phyloP scores from a whole-genome alignment of 148 eudicot species.

The Cornus florida region DNA sequence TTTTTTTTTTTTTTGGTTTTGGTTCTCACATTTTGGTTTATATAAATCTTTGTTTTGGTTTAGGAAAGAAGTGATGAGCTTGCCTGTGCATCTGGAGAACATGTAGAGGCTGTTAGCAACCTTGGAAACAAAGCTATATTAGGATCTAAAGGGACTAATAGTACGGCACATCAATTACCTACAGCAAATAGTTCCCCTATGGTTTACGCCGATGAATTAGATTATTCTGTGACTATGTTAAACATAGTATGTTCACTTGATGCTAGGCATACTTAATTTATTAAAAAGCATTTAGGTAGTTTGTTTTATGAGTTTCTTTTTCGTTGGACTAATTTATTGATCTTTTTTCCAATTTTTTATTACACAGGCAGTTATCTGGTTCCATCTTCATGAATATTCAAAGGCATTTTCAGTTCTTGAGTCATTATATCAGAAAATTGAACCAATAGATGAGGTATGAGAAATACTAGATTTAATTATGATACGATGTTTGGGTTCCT shows the following conservation, averaged over 20 bases:
- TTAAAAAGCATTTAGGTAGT: neutral
- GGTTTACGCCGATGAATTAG: slow-evolving; percentile 50
- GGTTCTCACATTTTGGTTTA: neutral
- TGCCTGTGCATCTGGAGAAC: slow-evolving; percentile 62
- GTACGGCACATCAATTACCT: slow-evolving; percentile 29
- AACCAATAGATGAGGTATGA: slow-evolving; percentile 87
- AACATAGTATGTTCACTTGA: slow-evolving; percentile 61
- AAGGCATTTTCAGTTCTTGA: slow-evolving; percentile 71
- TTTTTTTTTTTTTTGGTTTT: neutral
- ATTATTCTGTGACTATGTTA: slow-evolving; percentile 61
- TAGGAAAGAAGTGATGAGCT: slow-evolving; percentile 74
- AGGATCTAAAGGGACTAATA: slow-evolving; percentile 49
- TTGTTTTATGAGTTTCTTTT: neutral
- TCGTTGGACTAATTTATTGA: slow-evolving; percentile 4
- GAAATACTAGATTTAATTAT: neutral
- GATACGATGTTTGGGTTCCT: neutral
- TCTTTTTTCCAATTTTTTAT: slow-evolving; percentile 13
- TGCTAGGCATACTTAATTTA: neutral
- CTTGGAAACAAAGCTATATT: slow-evolving; percentile 39
- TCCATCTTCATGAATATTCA: slow-evolving; percentile 75
- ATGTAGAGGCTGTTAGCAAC: slow-evolving; percentile 44
- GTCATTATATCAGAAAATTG: slow-evolving; percentile 75
- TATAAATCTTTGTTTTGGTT: slow-evolving; percentile 16
- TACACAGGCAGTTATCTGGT: slow-evolving; percentile 73
- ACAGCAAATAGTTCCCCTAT: slow-evolving; percentile 30